Percentiles rank a stretch among this genome's conserved stretches.
Conservation (phyloP, 2,329 filamentous ascomycete genomes). For the Biscogniauxia sp. region DNA sequence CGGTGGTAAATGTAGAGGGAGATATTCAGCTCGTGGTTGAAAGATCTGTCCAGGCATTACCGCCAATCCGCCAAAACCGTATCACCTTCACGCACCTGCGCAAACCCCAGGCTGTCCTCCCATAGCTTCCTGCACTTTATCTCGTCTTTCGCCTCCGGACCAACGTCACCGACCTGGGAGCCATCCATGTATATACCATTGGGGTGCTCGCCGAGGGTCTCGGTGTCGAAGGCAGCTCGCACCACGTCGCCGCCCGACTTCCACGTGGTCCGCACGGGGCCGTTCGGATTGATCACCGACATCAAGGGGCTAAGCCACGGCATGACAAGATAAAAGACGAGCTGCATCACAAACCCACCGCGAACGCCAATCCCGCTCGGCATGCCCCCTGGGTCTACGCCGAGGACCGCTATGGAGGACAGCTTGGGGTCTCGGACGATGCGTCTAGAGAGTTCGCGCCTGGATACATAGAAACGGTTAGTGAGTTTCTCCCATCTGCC, state of each 20-base stretch:
- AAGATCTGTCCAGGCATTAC: background rate
- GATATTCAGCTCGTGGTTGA: no score
- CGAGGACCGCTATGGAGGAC: slow-evolving; percentile 29
- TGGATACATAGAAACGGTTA: slow-evolving; percentile 3
- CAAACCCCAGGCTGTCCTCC: slow-evolving; percentile 28
- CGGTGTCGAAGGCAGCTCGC: slow-evolving; percentile 26
- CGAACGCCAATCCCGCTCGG: slow-evolving; percentile 23
- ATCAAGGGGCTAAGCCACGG: slow-evolving; percentile 14
- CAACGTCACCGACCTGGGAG: slow-evolving; percentile 8
- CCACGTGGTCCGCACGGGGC: slow-evolving; percentile 23
- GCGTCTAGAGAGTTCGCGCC: slow-evolving; percentile 31
- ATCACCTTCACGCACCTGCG: slow-evolving; percentile 28
- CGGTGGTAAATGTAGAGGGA: no score
- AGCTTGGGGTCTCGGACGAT: slow-evolving; percentile 28
- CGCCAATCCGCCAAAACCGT: slow-evolving; percentile 29
- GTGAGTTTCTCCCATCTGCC: no score
- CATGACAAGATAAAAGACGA: slow-evolving; percentile 7
- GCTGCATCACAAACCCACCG: slow-evolving; percentile 3
- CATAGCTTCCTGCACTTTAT: slow-evolving; percentile 29
- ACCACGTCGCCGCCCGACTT: slow-evolving; percentile 33
- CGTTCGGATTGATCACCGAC: slow-evolving; percentile 20
- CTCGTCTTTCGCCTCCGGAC: slow-evolving; percentile 28
- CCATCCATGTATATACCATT: slow-evolving; percentile 36
- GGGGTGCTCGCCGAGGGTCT: slow-evolving; percentile 25
- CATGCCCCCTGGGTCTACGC: slow-evolving; percentile 36